A percentile compares a stretch with the other conserved stretches of the same genome.
Conservation (phyloP, 495 filamentous ascomycete species). For the Evernia prunastri region DNA sequence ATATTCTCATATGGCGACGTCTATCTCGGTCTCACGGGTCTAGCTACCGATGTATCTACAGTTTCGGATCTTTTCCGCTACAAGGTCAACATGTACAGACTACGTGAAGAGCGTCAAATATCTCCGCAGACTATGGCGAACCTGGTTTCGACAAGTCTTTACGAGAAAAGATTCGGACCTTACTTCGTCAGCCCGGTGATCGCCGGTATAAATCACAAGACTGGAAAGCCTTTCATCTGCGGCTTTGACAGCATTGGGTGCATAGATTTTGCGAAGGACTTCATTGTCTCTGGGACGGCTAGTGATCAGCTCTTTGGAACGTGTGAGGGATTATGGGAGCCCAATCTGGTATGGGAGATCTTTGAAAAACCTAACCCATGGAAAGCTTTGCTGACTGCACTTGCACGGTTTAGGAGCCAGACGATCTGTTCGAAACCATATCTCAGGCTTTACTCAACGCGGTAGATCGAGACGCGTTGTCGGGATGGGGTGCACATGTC, state of each 20-base stretch:
- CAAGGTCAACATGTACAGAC: constrained; percentile 99
- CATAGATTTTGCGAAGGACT: constrained; percentile 98
- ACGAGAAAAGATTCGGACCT: constrained; percentile 92
- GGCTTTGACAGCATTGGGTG: constrained; percentile 99
- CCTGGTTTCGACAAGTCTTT: constrained; percentile 80
- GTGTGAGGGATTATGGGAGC: constrained; percentile 97
- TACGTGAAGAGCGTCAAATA: constrained; percentile 95
- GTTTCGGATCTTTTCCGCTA: constrained; percentile 97
- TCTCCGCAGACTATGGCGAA: constrained; percentile 91
- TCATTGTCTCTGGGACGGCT: constrained; percentile 94
- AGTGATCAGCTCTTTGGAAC: constrained; percentile 97
- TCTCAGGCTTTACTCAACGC: constrained; percentile 95
- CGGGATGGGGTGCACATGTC: constrained; percentile 96
- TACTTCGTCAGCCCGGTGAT: constrained; percentile 94
- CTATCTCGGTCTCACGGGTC: constrained; percentile 92
- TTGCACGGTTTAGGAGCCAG: constrained; percentile 56
- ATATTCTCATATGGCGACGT: constrained; percentile 96
- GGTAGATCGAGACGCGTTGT: constrained; percentile 91
- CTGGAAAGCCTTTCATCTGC: constrained; percentile 92
- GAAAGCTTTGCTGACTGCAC: constrained; percentile 26
- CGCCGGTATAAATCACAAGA: constrained; percentile 87
- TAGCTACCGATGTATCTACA: constrained; percentile 91
- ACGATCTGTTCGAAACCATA: constrained; percentile 96
- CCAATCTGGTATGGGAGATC: constrained; percentile 65
- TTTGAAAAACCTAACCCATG: not conserved